A percentile compares a stretch with the other conserved stretches of the same genome.
These are phyloP conservation scores for Volvox africanus DNA, from an alignment of 139 green algal genomes.

Conservation along the genomic window DNA sequence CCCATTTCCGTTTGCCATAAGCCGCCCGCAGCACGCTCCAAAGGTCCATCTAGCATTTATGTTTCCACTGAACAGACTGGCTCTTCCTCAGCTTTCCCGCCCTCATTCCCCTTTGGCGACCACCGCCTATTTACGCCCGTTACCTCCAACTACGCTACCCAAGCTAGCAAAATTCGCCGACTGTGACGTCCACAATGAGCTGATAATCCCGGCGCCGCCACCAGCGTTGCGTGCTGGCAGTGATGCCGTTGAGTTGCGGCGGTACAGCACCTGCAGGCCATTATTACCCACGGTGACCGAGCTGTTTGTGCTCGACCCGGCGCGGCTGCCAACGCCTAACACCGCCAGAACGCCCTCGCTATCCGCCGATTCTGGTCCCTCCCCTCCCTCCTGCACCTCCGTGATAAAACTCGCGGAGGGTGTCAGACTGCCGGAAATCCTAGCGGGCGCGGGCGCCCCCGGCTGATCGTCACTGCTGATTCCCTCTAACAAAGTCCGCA, in stretches of 20 bases:
- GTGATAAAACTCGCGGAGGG: not conserved
- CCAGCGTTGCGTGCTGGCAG: not conserved
- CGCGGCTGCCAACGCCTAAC: not conserved
- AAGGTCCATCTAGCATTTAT: too few relatives aligned
- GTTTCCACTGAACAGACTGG: too few relatives aligned
- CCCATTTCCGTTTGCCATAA: too few relatives aligned
- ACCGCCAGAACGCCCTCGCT: not conserved
- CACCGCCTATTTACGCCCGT: too few relatives aligned
- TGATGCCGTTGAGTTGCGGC: constrained; percentile 2
- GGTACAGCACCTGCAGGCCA: constrained; percentile 8
- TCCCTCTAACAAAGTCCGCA: constrained; percentile 22
- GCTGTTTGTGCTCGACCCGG: not conserved
- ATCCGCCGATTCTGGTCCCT: too few relatives aligned
- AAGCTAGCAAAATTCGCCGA: not conserved
- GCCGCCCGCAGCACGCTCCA: too few relatives aligned
- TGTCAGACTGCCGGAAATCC: not conserved
- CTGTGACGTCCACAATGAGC: not conserved
- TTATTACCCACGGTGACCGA: not conserved
- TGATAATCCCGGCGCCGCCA: not conserved
- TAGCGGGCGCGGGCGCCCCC: too few relatives aligned
- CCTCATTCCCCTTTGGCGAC: not conserved
- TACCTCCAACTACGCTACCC: not conserved
- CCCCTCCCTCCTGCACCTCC: not conserved
- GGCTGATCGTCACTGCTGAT: not conserved
- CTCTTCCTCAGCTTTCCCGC: not conserved